Base-by-base conservation (phyloP, 306 rosid species). In the Carpinus viminea region DNA sequence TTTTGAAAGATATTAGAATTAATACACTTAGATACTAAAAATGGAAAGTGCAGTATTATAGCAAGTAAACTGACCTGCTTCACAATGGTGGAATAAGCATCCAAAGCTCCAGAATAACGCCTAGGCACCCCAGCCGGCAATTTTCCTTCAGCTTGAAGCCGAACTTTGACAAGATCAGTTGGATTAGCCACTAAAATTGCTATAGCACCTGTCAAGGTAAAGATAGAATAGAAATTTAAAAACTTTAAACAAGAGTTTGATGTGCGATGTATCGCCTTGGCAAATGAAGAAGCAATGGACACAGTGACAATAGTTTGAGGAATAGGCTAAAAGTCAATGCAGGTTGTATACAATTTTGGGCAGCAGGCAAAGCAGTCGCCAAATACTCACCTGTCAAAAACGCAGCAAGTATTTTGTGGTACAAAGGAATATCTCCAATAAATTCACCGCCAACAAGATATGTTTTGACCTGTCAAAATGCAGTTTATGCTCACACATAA, bases 91-190 rank as follows among this genome's bases (percentile, higher is more conserved):
- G 75, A 51, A 90, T 93, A 95, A 7, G 99, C 98, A 83, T 95
- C 93, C 81, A 90, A 61, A 51, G 94, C 93, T 79, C 99, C 91
- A 80, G 99, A 85, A 73, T 95, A 95, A 72, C 98, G 98, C 88
- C 81, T 91, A 68, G 98, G 97, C 36, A 89, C 93, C 72, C 99
- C 99, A 13, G 87, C 21, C 12, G 92, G 98, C 46, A 93, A 56
- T 31, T 88, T 93, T 45, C 99, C 99, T 88, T 95, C 99, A 69
- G 89, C 83, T 87, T 95, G 99, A 76, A 95, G 98, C 59, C 99
- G 89, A 83, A 95, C 93, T 82, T 95, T 95, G 80, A 93, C 99
- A 51, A 95, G 92, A 79, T 95, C 99, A 51, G 96, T 95, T 55
- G 99, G 99, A 83, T 91, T 95, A 76, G 99, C 99, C 80, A 93